phyloP scores from a whole-genome alignment of 169 alveolate species.

The Eimeria tenella region DNA sequence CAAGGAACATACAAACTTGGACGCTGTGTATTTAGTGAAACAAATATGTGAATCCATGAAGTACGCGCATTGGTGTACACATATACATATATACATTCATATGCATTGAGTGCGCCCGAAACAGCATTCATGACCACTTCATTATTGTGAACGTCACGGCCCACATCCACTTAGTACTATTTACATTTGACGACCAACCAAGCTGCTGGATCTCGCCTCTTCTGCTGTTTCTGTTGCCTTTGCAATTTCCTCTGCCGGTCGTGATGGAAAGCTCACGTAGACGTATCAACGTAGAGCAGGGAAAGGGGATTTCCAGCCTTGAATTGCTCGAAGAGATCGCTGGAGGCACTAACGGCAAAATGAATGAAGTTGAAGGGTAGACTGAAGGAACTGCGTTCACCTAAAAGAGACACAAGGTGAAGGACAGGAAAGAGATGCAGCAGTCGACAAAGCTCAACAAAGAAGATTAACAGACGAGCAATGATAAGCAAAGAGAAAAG shows the following conservation, averaged over 20 bases:
- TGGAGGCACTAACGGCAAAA: slow-evolving; percentile 48
- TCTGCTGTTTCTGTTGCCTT: background rate
- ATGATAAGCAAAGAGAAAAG: background rate
- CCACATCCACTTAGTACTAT: too few relatives aligned
- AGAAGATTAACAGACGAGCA: background rate
- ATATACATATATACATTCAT: too few relatives aligned
- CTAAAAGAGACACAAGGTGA: background rate
- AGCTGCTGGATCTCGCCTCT: background rate
- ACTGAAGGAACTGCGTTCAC: slow-evolving; percentile 37
- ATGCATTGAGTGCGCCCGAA: too few relatives aligned
- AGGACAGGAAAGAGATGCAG: background rate
- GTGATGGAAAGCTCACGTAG: background rate
- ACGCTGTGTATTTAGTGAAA: too few relatives aligned
- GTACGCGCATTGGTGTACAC: background rate
- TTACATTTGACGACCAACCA: too few relatives aligned
- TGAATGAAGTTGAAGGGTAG: slow-evolving; percentile 75
- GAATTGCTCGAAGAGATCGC: background rate
- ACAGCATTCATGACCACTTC: too few relatives aligned
- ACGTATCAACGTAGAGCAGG: slow-evolving; percentile 20
- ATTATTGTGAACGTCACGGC: too few relatives aligned
- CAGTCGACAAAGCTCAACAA: background rate
- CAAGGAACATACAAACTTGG: background rate
- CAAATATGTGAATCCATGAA: background rate
- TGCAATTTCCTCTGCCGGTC: background rate
- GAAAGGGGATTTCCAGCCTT: slow-evolving; percentile 11